Evolutionary conservation across 1,284 basidiomycete genomes (phyloP), one percentile per base, ranked within the genome.

Genomic region (Ceratobasidium sp.): DNA sequence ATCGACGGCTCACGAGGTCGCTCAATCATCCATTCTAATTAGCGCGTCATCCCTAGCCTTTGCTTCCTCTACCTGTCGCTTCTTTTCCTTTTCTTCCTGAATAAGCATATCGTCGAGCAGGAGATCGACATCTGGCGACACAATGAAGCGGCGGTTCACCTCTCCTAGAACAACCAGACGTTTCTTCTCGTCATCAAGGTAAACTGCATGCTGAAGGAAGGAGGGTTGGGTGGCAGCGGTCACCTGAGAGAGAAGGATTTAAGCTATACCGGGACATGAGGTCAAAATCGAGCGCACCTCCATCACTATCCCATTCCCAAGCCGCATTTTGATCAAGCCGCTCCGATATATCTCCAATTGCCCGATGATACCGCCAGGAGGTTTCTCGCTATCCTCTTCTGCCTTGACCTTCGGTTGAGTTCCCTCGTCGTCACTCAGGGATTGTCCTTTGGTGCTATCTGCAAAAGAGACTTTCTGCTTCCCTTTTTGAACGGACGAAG

Each of bases 181-280:
- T 79, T 91, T 91, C 35, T 86, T 85, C 60, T 83, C 83, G 63
- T 85, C 81, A 82, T 98, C 92, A 60, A 97, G 82, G 79, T 92
- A 88, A 61, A 95, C 91, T 7, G 94, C 91, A 79, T 97, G 94
- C 82, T 98, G 95, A 10, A 97, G 87, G 84, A 98, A 98, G 0
- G 94, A 94, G 1, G 94, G 90, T 78, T 94, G 93, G 8, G 94
- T 95, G 20, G 93, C 94, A 13, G 93, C 90, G 4, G 89, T 90
- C 31, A 98, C 91, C 94, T 97, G 81, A 37, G 65, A 61, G 66
- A 28, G 54, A 39, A 26, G 33, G 42, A 20, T 23, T 31, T 23
- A 23, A 33, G 26, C 13, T 7, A 26, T 26, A 23, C 2, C 13
- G 8, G 5, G 26, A 3, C 11, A 33, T 31, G 15, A 51, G 20